Base-by-base conservation (phyloP, 2,329 filamentous ascomycete genomes). In the Teratosphaeria viscida region DNA sequence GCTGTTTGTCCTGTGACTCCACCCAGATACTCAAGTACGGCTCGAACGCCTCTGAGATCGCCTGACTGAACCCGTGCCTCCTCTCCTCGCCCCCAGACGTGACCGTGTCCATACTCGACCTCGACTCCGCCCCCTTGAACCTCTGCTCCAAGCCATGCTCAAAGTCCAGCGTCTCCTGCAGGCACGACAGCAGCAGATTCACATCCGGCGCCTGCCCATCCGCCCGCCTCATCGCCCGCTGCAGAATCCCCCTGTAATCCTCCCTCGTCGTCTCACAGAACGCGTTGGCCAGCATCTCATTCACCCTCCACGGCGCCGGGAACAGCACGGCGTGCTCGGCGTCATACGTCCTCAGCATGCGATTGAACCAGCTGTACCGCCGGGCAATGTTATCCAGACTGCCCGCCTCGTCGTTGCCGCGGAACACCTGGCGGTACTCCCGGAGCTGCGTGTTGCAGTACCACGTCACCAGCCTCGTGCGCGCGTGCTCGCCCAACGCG, bases 11-110 rank as follows among this genome's bases (percentile, higher is more conserved):
- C 74, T 97, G 94, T 10, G 90, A 92, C 61, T 97, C 92, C 1
- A 99, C 91, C 94, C 94, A 99, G 3, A 99, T 78, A 71, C 90
- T 96, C 64, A 99, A 81, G 73, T 97, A 99, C 1, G 94, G 94
- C 75, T 97, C 94, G 70, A 99, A 99, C 0, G 94, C 94, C 63
- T 95, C 90, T 0, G 94, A 97, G 62, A 99, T 96, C 3, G 90
- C 87, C 59, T 95, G 90, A 59, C 89, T 88, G 72, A 96, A 96
- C 59, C 84, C 86, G 23, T 89, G 85, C 0, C 85, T 78, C 65
- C 86, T 86, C 57, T 91, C 89, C 61, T 92, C 89, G 8, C 83
- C 79, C 1, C 90, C 95, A 62, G 85, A 71, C 7, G 62, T 87
- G 34, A 95, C 82, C 0, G 92, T 97, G 72, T 99, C 94, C 59